Conservation (phyloP, 2,329 filamentous ascomycete genomes). For the Drechslera avenae region DNA sequence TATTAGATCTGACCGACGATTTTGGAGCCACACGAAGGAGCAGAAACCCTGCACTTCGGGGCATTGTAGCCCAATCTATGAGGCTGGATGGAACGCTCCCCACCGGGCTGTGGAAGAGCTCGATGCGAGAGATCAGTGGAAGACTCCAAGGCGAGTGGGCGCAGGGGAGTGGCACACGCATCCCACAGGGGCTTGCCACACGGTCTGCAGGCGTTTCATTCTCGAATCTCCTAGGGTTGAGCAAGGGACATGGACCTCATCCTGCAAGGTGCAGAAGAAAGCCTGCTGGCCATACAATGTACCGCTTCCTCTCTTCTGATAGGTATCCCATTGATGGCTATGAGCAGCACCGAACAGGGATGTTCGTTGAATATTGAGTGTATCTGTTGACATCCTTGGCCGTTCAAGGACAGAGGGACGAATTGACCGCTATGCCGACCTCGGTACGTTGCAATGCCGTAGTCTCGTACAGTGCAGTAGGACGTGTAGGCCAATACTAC, state of each 20-base stretch:
- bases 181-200: not conserved
- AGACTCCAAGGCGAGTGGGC: not conserved
- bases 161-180: no score
- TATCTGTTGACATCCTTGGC: no score
- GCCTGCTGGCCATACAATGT: not conserved
- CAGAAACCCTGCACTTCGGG: constrained; percentile 4
- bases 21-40: constrained; percentile 4
- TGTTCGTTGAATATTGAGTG: no score
- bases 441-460: constrained; percentile 10
- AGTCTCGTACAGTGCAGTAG: not conserved
- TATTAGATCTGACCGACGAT: not conserved
- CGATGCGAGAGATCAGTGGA: constrained; percentile 1
- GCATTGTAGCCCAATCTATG: constrained; percentile 2
- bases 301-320: not conserved
- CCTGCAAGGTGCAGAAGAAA: not conserved
- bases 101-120: constrained; percentile 1
- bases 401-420: not conserved
- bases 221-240: not conserved
- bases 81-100: not conserved
- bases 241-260: not conserved
- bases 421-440: not conserved
- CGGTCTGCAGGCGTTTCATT: not conserved
- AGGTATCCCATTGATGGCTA: not conserved
- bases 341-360: no score
- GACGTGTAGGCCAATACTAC: constrained; percentile 8